Percentiles rank a stretch among this genome's conserved stretches.
Conservation (phyloP, 768 basidiomycete genomes). For the Hygrophorus russula region DNA sequence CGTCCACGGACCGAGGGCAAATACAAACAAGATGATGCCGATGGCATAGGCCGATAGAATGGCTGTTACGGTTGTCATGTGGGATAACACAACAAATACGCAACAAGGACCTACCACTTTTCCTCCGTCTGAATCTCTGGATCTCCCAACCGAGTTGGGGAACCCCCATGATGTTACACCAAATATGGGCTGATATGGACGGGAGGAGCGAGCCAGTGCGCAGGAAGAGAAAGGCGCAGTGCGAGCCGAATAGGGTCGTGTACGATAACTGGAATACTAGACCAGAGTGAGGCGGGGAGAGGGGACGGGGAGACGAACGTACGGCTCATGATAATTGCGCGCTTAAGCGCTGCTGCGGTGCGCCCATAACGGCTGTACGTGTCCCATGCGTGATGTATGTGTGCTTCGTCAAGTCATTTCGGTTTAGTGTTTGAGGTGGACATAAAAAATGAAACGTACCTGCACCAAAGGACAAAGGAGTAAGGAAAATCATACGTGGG, state of each 20-base stretch:
- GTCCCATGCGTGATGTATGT: conserved; percentile 89
- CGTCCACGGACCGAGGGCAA: conserved; percentile 44
- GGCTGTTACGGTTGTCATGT: no score
- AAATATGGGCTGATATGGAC: conserved; percentile 70
- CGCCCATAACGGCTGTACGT: conserved; percentile 66
- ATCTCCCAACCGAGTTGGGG: conserved; percentile 58
- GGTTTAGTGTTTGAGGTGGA: neutral
- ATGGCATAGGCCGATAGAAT: conserved; percentile 43
- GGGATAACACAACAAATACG: no score
- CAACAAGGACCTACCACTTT: conserved; percentile 32
- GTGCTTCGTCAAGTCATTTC: no score
- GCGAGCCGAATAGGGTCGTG: conserved; percentile 89
- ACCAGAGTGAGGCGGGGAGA: neutral
- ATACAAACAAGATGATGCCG: conserved; percentile 51
- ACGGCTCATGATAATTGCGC: conserved; percentile 49
- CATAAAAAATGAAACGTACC: conserved; percentile 34
- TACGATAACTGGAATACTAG: conserved; percentile 82
- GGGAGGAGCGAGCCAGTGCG: conserved; percentile 77
- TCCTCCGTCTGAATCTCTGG: conserved; percentile 35
- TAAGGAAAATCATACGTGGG: conserved; percentile 58
- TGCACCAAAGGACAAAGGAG: conserved; percentile 81
- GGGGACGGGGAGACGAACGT: conserved; percentile 11
- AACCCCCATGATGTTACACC: conserved; percentile 92
- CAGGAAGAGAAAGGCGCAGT: conserved; percentile 76
- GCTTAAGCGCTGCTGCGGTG: conserved; percentile 48